Evolutionary conservation across 2,329 filamentous ascomycete species (phyloP).

Genomic region (Botrytis elliptica): DNA sequence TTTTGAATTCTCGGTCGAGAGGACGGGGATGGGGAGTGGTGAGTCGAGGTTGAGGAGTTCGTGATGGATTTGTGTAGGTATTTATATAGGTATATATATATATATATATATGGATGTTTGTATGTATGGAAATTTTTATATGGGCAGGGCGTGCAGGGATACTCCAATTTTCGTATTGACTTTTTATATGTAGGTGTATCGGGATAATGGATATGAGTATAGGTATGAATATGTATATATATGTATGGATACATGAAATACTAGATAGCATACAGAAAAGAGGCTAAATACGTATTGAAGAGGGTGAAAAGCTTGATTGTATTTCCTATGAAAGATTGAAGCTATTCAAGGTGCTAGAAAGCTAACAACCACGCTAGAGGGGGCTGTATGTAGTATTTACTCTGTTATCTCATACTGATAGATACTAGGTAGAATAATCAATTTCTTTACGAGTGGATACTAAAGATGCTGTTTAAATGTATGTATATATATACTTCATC

Average conservation of each 20-base stretch:
- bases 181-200: background rate
- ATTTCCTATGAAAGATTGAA: too few relatives aligned
- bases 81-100: too few relatives aligned
- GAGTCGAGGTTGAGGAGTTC: background rate
- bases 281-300: too few relatives aligned
- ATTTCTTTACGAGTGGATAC: too few relatives aligned
- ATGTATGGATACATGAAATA: background rate
- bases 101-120: background rate
- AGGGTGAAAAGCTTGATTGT: too few relatives aligned
- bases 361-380: too few relatives aligned
- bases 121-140: background rate
- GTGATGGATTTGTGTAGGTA: background rate
- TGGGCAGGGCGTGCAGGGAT: background rate
- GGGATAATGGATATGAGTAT: background rate
- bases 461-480: too few relatives aligned
- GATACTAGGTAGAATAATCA: background rate
- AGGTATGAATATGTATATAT: too few relatives aligned
- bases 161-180: background rate
- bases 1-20: slow-evolving; percentile 15
- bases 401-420: too few relatives aligned
- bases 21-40: background rate
- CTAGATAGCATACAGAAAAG: background rate
- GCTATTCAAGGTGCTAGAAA: too few relatives aligned
- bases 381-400: too few relatives aligned
- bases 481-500: too few relatives aligned